Evolutionary conservation across 805 yeast genomes (phyloP).

Genomic region (Yarrowia sp.): DNA sequence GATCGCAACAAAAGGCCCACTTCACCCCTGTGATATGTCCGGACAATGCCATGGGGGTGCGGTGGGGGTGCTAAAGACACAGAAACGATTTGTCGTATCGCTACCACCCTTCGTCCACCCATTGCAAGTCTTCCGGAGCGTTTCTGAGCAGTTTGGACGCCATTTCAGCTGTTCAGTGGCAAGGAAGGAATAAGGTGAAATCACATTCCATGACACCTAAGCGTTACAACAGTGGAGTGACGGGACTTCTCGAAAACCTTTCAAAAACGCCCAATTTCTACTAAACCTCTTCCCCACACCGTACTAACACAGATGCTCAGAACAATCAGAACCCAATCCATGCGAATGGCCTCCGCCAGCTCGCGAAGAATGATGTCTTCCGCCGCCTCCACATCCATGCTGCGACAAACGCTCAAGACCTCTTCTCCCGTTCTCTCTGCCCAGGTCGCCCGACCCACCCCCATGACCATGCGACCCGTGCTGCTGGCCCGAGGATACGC

Average conservation of each 20-base stretch:
- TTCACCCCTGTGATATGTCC: not conserved
- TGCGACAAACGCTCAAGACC: slow-evolving; percentile 29
- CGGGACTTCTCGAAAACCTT: too few relatives aligned
- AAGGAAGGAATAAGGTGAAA: too few relatives aligned
- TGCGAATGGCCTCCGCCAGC: slow-evolving; percentile 37
- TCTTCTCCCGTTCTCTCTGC: slow-evolving; percentile 29
- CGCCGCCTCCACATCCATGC: slow-evolving; percentile 38
- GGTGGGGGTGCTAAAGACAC: too few relatives aligned
- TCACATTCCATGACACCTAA: too few relatives aligned
- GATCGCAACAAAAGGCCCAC: too few relatives aligned
- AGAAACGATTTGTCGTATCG: too few relatives aligned
- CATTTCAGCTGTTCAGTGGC: too few relatives aligned
- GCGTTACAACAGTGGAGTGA: too few relatives aligned
- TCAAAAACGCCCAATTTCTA: not conserved
- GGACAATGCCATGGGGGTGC: slow-evolving; percentile 3
- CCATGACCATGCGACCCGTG: slow-evolving; percentile 34
- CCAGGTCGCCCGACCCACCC: slow-evolving; percentile 38
- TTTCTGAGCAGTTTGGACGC: too few relatives aligned
- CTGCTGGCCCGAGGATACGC: slow-evolving; percentile 44
- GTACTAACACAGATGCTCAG: slow-evolving; percentile 35
- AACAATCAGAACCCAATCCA: slow-evolving; percentile 34
- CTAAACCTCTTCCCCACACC: not conserved
- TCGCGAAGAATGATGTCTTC: slow-evolving; percentile 33
- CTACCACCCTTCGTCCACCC: not conserved
- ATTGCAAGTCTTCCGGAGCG: not conserved